Conservation (phyloP, 495 filamentous ascomycete genomes). For the Hyaloscypha bicolor region DNA sequence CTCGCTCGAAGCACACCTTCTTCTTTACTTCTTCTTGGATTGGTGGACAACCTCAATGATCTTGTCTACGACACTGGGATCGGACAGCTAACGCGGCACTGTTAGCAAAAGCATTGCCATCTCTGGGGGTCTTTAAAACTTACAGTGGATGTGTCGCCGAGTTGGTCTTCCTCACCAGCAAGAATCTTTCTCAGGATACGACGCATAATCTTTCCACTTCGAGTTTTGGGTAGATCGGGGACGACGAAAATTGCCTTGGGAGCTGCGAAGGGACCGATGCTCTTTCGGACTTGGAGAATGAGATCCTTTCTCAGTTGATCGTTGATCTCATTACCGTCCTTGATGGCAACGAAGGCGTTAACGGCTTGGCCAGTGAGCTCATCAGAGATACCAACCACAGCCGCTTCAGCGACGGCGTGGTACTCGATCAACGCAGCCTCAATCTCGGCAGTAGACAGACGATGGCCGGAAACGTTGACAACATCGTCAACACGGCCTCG, state of each 20-base stretch:
- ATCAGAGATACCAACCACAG: slow-evolving; percentile 90
- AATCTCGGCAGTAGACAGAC: slow-evolving; percentile 96
- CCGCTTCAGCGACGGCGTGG: slow-evolving; percentile 85
- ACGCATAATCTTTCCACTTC: slow-evolving; percentile 98
- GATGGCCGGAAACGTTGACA: slow-evolving; percentile 95
- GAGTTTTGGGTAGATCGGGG: slow-evolving; percentile 92
- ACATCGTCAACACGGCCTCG: slow-evolving; percentile 98
- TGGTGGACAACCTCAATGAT: slow-evolving; percentile 82
- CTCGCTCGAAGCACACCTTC: slow-evolving; percentile 30
- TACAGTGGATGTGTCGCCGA: slow-evolving; percentile 92
- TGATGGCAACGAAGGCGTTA: slow-evolving; percentile 94
- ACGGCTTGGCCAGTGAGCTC: slow-evolving; percentile 96
- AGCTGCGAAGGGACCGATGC: slow-evolving; percentile 94
- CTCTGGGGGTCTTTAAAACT: slow-evolving; percentile 38
- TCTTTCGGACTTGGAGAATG: slow-evolving; percentile 91
- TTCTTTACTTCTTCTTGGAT: slow-evolving; percentile 51
- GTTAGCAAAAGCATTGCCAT: slow-evolving; percentile 39
- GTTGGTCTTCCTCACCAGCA: slow-evolving; percentile 92
- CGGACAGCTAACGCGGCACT: slow-evolving; percentile 66
- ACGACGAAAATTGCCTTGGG: slow-evolving; percentile 92
- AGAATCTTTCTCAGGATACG: slow-evolving; percentile 96
- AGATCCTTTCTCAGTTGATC: slow-evolving; percentile 92
- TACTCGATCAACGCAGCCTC: slow-evolving; percentile 96
- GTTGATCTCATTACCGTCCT: slow-evolving; percentile 76
- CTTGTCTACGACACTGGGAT: slow-evolving; percentile 84